Percentiles rank a stretch among this genome's conserved stretches.
Conservation (phyloP, 2,329 filamentous ascomycete species). For the Apiospora saccharicola region DNA sequence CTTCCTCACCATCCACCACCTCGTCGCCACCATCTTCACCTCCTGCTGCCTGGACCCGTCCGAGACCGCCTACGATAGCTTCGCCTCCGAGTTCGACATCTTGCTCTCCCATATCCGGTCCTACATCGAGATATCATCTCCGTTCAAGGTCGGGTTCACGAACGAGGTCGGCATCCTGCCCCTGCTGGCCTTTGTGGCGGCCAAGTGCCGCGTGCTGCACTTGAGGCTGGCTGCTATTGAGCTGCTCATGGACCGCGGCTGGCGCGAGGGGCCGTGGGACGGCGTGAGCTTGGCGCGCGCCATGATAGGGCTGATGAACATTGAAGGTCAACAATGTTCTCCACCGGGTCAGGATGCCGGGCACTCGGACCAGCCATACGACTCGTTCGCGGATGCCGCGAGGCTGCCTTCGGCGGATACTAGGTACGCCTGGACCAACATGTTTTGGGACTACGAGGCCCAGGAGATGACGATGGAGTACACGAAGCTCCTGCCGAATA, state of each 20-base stretch:
- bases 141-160: slow-evolving; percentile 33
- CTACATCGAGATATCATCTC: slow-evolving; percentile 23
- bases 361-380: neutral
- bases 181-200: slow-evolving; percentile 35
- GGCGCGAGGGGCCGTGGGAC: slow-evolving; percentile 39
- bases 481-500: slow-evolving; percentile 34
- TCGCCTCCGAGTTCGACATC: slow-evolving; percentile 34
- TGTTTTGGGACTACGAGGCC: slow-evolving; percentile 38
- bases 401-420: slow-evolving; percentile 26
- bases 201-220: slow-evolving; percentile 35
- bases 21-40: slow-evolving; percentile 32
- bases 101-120: slow-evolving; percentile 30
- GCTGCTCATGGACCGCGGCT: slow-evolving; percentile 30
- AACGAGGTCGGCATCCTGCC: slow-evolving; percentile 38
- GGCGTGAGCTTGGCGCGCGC: slow-evolving; percentile 33
- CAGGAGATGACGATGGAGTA: slow-evolving; percentile 36
- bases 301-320: slow-evolving; percentile 32
- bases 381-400: neutral
- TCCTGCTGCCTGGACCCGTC: slow-evolving; percentile 38
- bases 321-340: slow-evolving; percentile 34
- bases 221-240: slow-evolving; percentile 32
- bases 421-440: slow-evolving; percentile 38
- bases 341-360: neutral
- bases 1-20: slow-evolving; percentile 34
- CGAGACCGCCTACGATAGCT: slow-evolving; percentile 38